Evolutionary conservation across 2,329 filamentous ascomycete species (phyloP).

Genomic region (Fusarium buharicum): DNA sequence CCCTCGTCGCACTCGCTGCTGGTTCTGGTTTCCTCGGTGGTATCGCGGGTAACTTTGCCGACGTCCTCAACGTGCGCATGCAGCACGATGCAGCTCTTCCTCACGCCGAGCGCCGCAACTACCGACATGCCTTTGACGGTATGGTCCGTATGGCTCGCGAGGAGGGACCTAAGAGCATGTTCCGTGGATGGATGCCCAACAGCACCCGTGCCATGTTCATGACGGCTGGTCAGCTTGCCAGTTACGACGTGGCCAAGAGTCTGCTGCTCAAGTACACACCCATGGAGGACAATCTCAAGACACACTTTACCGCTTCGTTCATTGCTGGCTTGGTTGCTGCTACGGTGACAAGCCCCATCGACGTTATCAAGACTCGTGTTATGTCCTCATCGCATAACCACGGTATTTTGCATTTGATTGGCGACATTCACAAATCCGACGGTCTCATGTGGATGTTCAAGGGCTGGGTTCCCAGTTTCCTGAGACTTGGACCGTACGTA

Average conservation of each 20-base stretch:
- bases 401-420: slow-evolving; percentile 68
- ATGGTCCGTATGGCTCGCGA: slow-evolving; percentile 86
- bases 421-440: slow-evolving; percentile 75
- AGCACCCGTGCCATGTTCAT: slow-evolving; percentile 83
- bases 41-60: slow-evolving; percentile 90
- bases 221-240: slow-evolving; percentile 85
- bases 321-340: slow-evolving; percentile 85
- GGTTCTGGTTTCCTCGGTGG: slow-evolving; percentile 89
- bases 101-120: slow-evolving; percentile 79
- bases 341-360: slow-evolving; percentile 84
- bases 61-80: slow-evolving; percentile 98
- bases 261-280: slow-evolving; percentile 73
- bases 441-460: slow-evolving; percentile 87
- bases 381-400: slow-evolving; percentile 73
- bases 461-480: slow-evolving; percentile 84
- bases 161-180: slow-evolving; percentile 80
- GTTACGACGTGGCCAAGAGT: slow-evolving; percentile 84
- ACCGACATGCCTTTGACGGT: slow-evolving; percentile 88
- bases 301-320: slow-evolving; percentile 82
- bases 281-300: slow-evolving; percentile 75
- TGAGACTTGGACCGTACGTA: slow-evolving; percentile 71
- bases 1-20: slow-evolving; percentile 85
- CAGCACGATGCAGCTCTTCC: slow-evolving; percentile 89
- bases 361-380: slow-evolving; percentile 88
- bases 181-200: slow-evolving; percentile 88